phyloP scores from a whole-genome alignment of 1,284 basidiomycete genomes.

The Boletus smithii region DNA sequence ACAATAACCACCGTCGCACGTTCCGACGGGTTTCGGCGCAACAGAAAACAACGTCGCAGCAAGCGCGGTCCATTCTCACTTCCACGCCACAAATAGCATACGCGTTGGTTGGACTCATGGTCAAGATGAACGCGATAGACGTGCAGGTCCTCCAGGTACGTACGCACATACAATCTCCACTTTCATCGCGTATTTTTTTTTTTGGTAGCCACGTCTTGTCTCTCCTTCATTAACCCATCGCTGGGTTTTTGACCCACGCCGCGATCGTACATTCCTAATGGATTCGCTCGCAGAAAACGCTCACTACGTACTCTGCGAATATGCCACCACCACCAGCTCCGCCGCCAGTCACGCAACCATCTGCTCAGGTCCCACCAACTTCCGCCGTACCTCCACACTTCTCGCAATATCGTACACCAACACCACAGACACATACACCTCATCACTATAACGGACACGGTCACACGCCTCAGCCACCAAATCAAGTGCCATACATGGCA shows the following conservation, averaged over 20 bases:
- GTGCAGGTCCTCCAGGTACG: conserved; percentile 68
- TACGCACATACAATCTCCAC: neutral
- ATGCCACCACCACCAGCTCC: conserved; percentile 28
- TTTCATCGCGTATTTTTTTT: neutral
- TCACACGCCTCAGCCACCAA: conserved; percentile 31
- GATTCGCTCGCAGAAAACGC: conserved; percentile 33
- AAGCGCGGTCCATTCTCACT: conserved; percentile 64
- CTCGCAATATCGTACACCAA: conserved; percentile 42
- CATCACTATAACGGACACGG: conserved; percentile 28
- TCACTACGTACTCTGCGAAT: conserved; percentile 33
- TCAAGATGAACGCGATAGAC: conserved; percentile 68
- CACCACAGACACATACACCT: conserved; percentile 38
- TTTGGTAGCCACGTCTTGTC: neutral
- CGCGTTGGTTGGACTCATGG: conserved; percentile 71
- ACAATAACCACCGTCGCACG: neutral
- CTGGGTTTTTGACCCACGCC: neutral
- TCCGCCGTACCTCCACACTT: conserved; percentile 48
- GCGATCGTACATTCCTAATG: no score
- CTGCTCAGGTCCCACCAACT: conserved; percentile 25
- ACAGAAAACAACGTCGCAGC: conserved; percentile 70
- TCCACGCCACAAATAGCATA: conserved; percentile 72
- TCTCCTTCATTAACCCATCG: conserved; percentile 2
- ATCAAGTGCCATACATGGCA: conserved; percentile 17
- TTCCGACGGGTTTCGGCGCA: neutral
- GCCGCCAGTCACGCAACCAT: conserved; percentile 25